Base-by-base conservation (phyloP, 2,329 filamentous ascomycete species). In the Ceratocystis variospora region DNA sequence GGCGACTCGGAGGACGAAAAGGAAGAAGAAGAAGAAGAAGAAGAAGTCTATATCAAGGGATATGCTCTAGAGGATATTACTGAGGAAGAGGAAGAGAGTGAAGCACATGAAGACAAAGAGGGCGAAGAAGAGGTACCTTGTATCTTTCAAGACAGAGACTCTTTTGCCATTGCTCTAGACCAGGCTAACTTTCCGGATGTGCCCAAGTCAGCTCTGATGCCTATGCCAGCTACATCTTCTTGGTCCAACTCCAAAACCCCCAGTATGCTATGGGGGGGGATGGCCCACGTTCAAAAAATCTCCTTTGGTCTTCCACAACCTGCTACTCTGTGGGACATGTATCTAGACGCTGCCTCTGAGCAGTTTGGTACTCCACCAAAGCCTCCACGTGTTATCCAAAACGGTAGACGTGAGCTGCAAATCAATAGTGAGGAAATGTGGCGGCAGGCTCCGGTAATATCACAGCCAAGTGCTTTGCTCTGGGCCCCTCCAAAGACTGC, bases 1-100 rank as follows among this genome's bases (percentile, higher is more conserved):
- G 71, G 71, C 1, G 70, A 71, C 31, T 68, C 65, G 12, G 69
- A 71, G 17, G 55, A 59, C 8, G 69, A 71, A 8, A 25, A 19
- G 53, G 37, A 15, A 69, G 71, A n/a, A 25, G 55, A 64, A 25
- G 44, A 62, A 19, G 64, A 68, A 15, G 69, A 71, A 8, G 53
- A 59, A 3, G 69, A 71, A 4, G 53, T 37, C 15, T 31, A 59
- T 31, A 15, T 25, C 12, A 1, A 59, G 31, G 55, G 25, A 59
- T 37, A 59, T 59, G 55, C 55, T 17, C 22, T 33, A 17, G 55
- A 33, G 6, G 37, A 48, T 22, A 53, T 71, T 28, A 69, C 71
- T 25, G 70, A 71, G 69, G 55, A 64, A 25, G 44, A 62, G 28
- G 61, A 68, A 12, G 61, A 37, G 7, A 12, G 37, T 41, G 37